phyloP scores from a whole-genome alignment of 2,329 filamentous ascomycete species.

The Colletotrichum salicis region DNA sequence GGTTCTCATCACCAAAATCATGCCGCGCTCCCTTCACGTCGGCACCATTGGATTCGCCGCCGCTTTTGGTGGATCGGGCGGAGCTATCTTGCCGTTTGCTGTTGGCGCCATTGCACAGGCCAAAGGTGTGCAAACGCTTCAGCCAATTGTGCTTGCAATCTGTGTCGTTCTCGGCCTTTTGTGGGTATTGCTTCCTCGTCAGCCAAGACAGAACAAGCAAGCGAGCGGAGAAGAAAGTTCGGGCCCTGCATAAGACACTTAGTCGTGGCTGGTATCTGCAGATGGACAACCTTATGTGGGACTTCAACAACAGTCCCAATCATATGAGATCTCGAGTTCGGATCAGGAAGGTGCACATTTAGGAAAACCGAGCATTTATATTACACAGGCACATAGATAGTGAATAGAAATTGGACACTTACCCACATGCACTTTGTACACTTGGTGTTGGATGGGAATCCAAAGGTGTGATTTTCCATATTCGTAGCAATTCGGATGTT shows the following conservation, averaged over 20 bases:
- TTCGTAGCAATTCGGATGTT: background rate
- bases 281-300: background rate
- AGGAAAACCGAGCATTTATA: too few species aligned
- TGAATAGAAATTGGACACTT: background rate
- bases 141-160: slow-evolving; percentile 64
- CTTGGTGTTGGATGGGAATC: too few species aligned
- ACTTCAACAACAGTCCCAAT: background rate
- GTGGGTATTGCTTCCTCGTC: slow-evolving; percentile 48
- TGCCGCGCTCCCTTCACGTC: slow-evolving; percentile 79
- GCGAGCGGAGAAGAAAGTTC: background rate
- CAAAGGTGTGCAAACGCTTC: slow-evolving; percentile 65
- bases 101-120: slow-evolving; percentile 74
- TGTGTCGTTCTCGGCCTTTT: slow-evolving; percentile 55
- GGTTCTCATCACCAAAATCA: slow-evolving; percentile 77
- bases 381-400: too few species aligned
- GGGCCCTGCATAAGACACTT: background rate
- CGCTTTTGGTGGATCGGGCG: slow-evolving; percentile 79
- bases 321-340: background rate
- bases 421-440: background rate
- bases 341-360: background rate
- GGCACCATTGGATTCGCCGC: slow-evolving; percentile 83
- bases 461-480: background rate
- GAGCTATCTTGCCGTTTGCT: slow-evolving; percentile 72
- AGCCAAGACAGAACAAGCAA: background rate
- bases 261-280: background rate